Evolutionary conservation across 1,139 yeast species (phyloP).

Genomic region (Geotrichum klebahnii): DNA sequence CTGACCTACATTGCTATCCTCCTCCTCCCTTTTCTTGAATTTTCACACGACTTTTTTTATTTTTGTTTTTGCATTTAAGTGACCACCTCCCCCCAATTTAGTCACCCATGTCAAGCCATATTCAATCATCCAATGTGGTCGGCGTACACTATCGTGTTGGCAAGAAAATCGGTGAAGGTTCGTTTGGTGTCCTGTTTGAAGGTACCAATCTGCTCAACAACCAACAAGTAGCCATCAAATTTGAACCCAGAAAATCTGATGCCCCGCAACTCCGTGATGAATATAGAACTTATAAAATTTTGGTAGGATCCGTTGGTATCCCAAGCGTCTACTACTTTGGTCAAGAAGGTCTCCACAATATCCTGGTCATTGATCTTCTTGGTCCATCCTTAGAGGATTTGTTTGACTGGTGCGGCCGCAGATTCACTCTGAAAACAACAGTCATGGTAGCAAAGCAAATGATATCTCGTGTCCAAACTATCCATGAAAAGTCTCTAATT

Average conservation of each 20-base stretch:
- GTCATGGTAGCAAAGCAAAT: slow-evolving; percentile 89
- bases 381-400: slow-evolving; percentile 96
- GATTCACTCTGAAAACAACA: slow-evolving; percentile 81
- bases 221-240: slow-evolving; percentile 70
- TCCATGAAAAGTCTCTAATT: slow-evolving; percentile 84
- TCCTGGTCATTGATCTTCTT: slow-evolving; percentile 82
- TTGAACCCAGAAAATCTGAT: slow-evolving; percentile 91
- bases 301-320: slow-evolving; percentile 78
- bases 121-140: slow-evolving; percentile 48
- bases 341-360: slow-evolving; percentile 94
- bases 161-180: slow-evolving; percentile 95
- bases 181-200: slow-evolving; percentile 94
- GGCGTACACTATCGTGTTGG: slow-evolving; percentile 90
- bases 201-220: slow-evolving; percentile 82
- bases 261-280: slow-evolving; percentile 97
- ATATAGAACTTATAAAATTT: slow-evolving; percentile 83
- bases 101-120: slow-evolving; percentile 31
- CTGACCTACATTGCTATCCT: no score
- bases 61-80: no score
- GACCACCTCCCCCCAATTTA: no score
- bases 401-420: slow-evolving; percentile 97
- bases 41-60: no score
- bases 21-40: no score
- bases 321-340: slow-evolving; percentile 97
- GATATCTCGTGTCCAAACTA: slow-evolving; percentile 79